A percentile compares a stretch with the other conserved stretches of the same genome.
These are phyloP conservation scores for Lipomyces spencermartinsiae DNA, from an alignment of 805 yeast genomes.

Conservation along the genomic window DNA sequence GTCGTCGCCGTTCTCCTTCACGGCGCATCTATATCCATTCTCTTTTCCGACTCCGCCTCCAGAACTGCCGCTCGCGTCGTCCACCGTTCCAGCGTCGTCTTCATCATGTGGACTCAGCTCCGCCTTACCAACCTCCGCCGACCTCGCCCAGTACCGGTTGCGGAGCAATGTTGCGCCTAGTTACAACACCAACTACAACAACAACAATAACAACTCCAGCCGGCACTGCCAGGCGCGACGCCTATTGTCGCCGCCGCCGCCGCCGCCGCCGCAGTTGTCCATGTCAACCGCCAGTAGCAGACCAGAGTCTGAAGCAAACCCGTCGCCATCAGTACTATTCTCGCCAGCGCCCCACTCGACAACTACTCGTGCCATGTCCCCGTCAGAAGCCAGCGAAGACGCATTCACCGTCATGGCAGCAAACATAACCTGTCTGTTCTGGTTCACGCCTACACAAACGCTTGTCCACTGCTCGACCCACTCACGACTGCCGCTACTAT, in stretches of 20 bases:
- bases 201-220: too few species aligned
- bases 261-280: conserved; percentile 12
- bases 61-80: conserved; percentile 9
- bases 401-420: conserved; percentile 38
- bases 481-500: conserved; percentile 22
- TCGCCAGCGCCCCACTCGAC: conserved; percentile 15
- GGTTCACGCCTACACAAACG: conserved; percentile 40
- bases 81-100: neutral
- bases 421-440: conserved; percentile 44
- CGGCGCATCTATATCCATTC: conserved; percentile 6
- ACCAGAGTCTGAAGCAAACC: neutral
- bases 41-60: conserved; percentile 28
- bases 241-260: conserved; percentile 10
- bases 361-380: conserved; percentile 6
- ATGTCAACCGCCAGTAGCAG: neutral
- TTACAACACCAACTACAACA: too few species aligned
- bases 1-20: conserved; percentile 5
- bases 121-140: neutral
- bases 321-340: conserved; percentile 5
- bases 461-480: conserved; percentile 15
- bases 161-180: neutral
- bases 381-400: conserved; percentile 8
- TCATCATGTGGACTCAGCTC: neutral
- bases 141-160: conserved; percentile 3
- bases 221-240: neutral